Percentiles rank a stretch among this genome's conserved stretches.
Conservation (phyloP, 345 rosid genomes). For the Kandelia obovata region DNA sequence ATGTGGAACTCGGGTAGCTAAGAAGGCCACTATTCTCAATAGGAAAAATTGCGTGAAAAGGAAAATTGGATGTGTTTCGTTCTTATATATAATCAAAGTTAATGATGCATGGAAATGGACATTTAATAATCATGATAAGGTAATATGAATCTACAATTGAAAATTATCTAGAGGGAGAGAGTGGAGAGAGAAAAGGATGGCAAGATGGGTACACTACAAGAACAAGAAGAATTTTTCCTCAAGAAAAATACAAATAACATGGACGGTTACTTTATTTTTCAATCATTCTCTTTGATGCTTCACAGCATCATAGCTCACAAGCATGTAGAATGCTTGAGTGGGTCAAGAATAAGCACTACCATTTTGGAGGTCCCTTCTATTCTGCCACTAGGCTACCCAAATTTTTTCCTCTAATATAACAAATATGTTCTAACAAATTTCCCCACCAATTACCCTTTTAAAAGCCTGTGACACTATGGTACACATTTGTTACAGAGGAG, state of each 20-base stretch:
- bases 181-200: not conserved
- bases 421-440: slow-evolving; percentile 4
- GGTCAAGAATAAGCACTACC: slow-evolving; percentile 15
- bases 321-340: not conserved
- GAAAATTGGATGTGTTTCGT: too few species aligned
- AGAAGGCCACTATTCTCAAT: too few species aligned
- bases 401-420: slow-evolving; percentile 10
- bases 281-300: not conserved
- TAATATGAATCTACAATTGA: too few species aligned
- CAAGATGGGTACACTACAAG: not conserved
- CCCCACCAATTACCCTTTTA: slow-evolving; percentile 5
- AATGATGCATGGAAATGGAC: too few species aligned
- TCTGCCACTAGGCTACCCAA: slow-evolving; percentile 17
- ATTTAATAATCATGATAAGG: too few species aligned
- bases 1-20: too few species aligned
- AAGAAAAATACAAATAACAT: not conserved
- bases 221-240: not conserved
- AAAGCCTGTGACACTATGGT: slow-evolving; percentile 4
- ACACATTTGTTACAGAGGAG: slow-evolving; percentile 27
- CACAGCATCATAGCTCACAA: slow-evolving; percentile 11
- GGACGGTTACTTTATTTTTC: slow-evolving; percentile 20
- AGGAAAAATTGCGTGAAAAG: too few species aligned
- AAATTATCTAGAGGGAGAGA: not conserved
- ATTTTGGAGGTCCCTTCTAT: slow-evolving; percentile 13
- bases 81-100: too few species aligned